These are phyloP conservation scores for Alternaria angustiovoidea DNA, from an alignment of 2,329 filamentous ascomycete species.

Conservation along the genomic window DNA sequence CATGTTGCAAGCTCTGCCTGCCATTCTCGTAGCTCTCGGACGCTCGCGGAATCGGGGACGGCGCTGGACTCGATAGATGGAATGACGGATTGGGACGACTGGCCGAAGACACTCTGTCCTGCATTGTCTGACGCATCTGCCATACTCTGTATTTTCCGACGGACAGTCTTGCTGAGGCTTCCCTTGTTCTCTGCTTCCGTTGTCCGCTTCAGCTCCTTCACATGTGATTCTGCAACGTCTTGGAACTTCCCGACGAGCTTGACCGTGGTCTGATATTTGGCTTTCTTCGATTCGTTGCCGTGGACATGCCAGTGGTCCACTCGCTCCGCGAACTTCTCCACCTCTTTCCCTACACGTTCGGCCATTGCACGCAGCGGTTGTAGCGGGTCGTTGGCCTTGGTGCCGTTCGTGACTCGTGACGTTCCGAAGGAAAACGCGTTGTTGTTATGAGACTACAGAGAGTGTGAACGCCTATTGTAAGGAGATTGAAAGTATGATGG, in stretches of 20 bases:
- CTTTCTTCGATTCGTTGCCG: slow-evolving; percentile 41
- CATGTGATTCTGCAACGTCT: slow-evolving; percentile 62
- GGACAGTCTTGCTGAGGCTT: slow-evolving; percentile 41
- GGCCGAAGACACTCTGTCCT: slow-evolving; percentile 23
- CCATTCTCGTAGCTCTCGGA: slow-evolving; percentile 68
- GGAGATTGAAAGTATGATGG: neutral
- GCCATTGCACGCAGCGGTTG: slow-evolving; percentile 70
- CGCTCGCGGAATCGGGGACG: slow-evolving; percentile 43
- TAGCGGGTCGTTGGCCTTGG: slow-evolving; percentile 54
- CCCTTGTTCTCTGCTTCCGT: slow-evolving; percentile 51
- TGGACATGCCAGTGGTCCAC: slow-evolving; percentile 73
- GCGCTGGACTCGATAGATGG: slow-evolving; percentile 26
- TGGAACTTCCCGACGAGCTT: slow-evolving; percentile 53
- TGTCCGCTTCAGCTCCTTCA: slow-evolving; percentile 55
- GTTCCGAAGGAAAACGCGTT: slow-evolving; percentile 21
- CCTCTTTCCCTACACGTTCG: slow-evolving; percentile 77
- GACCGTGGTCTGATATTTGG: slow-evolving; percentile 63
- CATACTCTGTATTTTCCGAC: slow-evolving; percentile 45
- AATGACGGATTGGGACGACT: slow-evolving; percentile 28
- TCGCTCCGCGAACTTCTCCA: slow-evolving; percentile 84
- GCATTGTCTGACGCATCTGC: slow-evolving; percentile 27
- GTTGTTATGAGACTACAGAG: slow-evolving; percentile 20
- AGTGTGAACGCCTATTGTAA: slow-evolving; percentile 2
- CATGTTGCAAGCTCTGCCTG: slow-evolving; percentile 89
- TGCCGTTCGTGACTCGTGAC: slow-evolving; percentile 25